phyloP scores from a whole-genome alignment of 2,329 filamentous ascomycete genomes.

The Calonectria fujianensis region DNA sequence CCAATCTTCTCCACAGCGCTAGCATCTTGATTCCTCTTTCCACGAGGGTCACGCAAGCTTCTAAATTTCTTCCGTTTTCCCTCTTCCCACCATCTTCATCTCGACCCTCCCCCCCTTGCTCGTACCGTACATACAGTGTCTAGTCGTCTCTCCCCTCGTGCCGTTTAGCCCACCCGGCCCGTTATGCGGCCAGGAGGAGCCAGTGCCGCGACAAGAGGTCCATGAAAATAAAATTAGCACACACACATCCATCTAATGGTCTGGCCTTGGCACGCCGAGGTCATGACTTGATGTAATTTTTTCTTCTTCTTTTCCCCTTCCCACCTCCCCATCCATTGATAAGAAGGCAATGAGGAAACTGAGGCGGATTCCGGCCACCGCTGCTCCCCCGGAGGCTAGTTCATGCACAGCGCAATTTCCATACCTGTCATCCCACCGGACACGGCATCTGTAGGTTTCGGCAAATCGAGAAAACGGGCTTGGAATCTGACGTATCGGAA shows the following conservation, averaged over 20 bases:
- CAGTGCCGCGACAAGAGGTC: not conserved
- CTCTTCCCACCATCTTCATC: not conserved
- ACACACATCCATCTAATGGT: not conserved
- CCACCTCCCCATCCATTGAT: not conserved
- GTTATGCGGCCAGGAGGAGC: conserved; percentile 19
- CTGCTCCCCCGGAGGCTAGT: not conserved
- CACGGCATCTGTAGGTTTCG: not conserved
- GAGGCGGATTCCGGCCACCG: not conserved
- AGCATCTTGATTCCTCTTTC: conserved; percentile 10
- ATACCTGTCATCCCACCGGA: conserved; percentile 9
- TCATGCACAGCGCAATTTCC: not conserved
- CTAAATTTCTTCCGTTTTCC: not conserved
- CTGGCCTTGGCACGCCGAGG: not conserved
- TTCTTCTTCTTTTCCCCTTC: not conserved
- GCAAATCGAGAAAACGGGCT: conserved; percentile 6
- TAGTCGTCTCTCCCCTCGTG: not conserved
- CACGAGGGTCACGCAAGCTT: not conserved
- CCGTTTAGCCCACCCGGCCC: not conserved
- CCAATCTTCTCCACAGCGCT: not conserved
- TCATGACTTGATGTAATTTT: not conserved
- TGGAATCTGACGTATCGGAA: not conserved
- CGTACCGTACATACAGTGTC: not conserved
- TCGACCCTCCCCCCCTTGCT: too few relatives aligned
- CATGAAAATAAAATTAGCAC: not conserved
- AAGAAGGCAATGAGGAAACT: not conserved